Percentiles rank a stretch among this genome's conserved stretches.
Evolutionary conservation across 1,139 yeast genomes (phyloP).

Genomic region (Magnusiomyces paraingens): DNA sequence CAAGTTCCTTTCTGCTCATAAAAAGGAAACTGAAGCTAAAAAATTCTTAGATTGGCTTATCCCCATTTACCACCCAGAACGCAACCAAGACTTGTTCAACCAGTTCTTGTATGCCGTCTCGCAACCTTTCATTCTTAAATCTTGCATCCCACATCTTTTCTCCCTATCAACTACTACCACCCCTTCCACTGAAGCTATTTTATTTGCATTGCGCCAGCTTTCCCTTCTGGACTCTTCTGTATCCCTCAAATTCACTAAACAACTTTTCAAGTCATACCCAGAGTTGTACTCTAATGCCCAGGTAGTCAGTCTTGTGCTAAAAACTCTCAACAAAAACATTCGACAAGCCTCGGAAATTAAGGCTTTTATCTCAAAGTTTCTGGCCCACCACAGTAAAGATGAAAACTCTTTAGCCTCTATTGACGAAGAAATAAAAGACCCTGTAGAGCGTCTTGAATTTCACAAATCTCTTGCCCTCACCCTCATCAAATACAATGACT

Average conservation of each 20-base stretch:
- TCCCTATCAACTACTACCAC: neutral
- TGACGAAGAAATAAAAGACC: neutral
- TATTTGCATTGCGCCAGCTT: constrained; percentile 7
- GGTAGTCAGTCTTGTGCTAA: neutral
- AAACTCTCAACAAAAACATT: neutral
- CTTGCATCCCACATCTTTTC: constrained; percentile 13
- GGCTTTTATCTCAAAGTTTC: neutral
- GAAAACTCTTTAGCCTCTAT: neutral
- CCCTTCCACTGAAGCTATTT: constrained; percentile 10
- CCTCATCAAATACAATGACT: neutral
- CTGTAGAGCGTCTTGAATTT: neutral
- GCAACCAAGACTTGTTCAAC: constrained; percentile 5
- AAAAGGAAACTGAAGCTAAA: constrained; percentile 8
- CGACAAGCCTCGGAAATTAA: neutral
- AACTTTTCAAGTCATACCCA: neutral
- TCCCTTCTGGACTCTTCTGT: neutral
- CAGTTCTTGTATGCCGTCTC: constrained; percentile 4
- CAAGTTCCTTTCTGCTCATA: constrained; percentile 9
- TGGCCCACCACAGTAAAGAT: neutral
- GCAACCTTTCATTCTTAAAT: constrained; percentile 9
- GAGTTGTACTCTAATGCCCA: neutral
- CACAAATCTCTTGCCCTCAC: neutral
- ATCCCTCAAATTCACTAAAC: neutral
- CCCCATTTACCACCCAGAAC: constrained; percentile 4
- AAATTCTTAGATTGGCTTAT: constrained; percentile 14